Conservation (phyloP, 345 rosid species). For the Cardamine chenopodiifolia region DNA sequence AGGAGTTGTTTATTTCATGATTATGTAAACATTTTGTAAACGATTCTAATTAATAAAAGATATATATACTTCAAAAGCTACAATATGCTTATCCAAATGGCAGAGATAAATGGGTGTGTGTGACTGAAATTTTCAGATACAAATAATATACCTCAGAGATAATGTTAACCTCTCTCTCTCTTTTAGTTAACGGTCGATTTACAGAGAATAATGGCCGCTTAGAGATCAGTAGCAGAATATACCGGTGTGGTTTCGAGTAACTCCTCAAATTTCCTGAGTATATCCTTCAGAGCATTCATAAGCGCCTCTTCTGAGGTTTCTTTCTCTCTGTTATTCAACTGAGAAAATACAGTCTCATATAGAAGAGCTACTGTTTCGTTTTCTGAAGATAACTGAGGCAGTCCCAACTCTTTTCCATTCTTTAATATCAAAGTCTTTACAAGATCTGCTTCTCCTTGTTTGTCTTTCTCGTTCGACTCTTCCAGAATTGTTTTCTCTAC, state of each 20-base stretch:
- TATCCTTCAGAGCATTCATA: slow-evolving; percentile 45
- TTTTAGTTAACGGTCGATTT: neutral
- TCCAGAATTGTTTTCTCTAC: slow-evolving; percentile 46
- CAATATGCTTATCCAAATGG: neutral
- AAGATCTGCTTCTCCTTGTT: slow-evolving; percentile 30
- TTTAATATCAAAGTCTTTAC: slow-evolving; percentile 55
- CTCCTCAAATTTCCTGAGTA: slow-evolving; percentile 61
- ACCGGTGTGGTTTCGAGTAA: slow-evolving; percentile 64
- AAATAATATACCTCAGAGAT: neutral
- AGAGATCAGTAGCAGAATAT: slow-evolving; percentile 41
- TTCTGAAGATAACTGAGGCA: slow-evolving; percentile 65
- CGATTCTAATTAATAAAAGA: no score
- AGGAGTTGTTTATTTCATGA: no score
- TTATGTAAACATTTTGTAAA: no score
- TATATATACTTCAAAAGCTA: neutral
- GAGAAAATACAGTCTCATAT: slow-evolving; percentile 60
- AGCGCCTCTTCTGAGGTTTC: slow-evolving; percentile 37
- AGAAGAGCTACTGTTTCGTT: slow-evolving; percentile 60
- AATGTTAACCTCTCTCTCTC: slow-evolving; percentile 6
- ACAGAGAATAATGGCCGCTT: neutral
- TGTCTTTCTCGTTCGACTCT: slow-evolving; percentile 39
- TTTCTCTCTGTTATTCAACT: slow-evolving; percentile 37
- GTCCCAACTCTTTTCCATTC: slow-evolving; percentile 65
- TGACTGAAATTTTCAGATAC: slow-evolving; percentile 14
- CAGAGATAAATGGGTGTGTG: neutral